Percentiles rank a stretch among this genome's conserved stretches.
phyloP scores from a whole-genome alignment of 2,329 filamentous ascomycete species.

The Colletotrichum tofieldiae region DNA sequence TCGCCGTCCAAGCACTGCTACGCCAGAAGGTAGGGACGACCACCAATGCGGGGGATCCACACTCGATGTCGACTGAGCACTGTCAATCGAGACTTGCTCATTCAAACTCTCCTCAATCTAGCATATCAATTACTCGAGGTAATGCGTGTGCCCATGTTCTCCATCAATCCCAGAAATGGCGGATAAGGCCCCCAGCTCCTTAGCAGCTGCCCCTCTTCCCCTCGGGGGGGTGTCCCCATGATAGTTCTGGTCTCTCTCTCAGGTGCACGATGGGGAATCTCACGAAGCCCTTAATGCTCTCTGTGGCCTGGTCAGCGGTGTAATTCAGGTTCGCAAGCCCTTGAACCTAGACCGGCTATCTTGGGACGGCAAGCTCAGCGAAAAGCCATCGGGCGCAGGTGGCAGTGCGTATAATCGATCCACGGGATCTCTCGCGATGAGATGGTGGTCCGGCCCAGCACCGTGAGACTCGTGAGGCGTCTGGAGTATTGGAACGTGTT shows the following conservation, averaged over 20 bases:
- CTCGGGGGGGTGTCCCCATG: too few species aligned
- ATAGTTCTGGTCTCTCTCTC: background rate
- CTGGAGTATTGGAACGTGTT: slow-evolving; percentile 3
- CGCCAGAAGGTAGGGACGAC: background rate
- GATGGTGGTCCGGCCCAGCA: slow-evolving; percentile 15
- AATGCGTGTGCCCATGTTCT: background rate
- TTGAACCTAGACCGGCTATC: background rate
- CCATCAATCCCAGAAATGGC: background rate
- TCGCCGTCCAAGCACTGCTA: background rate
- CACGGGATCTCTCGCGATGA: background rate
- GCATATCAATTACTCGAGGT: background rate
- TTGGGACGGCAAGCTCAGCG: slow-evolving; percentile 19
- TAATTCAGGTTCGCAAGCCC: background rate
- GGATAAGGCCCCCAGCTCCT: slow-evolving; percentile 11
- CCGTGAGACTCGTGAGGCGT: slow-evolving; percentile 17
- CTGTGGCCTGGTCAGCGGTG: background rate
- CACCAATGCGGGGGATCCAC: background rate
- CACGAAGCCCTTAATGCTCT: slow-evolving; percentile 1
- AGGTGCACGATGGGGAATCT: background rate
- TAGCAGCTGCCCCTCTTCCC: background rate
- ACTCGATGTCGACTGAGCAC: background rate
- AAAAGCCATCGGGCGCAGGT: slow-evolving; percentile 18
- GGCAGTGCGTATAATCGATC: background rate
- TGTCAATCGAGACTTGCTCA: background rate
- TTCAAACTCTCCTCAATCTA: too few species aligned